A percentile compares a stretch with the other conserved stretches of the same genome.
These are phyloP conservation scores for Fusarium floridanum DNA, from an alignment of 2,329 filamentous ascomycete species.

Conservation along the genomic window DNA sequence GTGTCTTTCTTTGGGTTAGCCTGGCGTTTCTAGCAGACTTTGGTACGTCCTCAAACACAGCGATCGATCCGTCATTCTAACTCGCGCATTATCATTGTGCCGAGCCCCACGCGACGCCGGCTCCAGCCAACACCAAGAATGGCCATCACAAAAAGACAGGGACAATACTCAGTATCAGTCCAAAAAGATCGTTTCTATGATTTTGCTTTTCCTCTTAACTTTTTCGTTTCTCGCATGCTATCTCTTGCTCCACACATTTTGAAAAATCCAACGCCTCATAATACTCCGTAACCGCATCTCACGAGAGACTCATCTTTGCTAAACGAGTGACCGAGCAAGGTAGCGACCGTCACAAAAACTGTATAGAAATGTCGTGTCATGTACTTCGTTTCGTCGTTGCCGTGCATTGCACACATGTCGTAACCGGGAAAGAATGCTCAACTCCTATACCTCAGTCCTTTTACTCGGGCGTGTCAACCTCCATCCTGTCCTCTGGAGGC, in stretches of 20 bases:
- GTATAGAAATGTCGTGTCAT: slow-evolving; percentile 43
- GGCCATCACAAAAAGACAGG: neutral
- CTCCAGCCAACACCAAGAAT: neutral
- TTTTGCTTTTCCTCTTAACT: slow-evolving; percentile 16
- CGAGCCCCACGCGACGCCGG: slow-evolving; percentile 1
- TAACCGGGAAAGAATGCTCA: slow-evolving; percentile 33
- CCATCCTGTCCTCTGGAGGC: slow-evolving; percentile 45
- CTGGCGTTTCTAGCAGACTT: slow-evolving; percentile 32
- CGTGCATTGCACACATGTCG: slow-evolving; percentile 35
- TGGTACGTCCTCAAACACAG: slow-evolving; percentile 12
- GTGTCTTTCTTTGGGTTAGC: slow-evolving; percentile 46
- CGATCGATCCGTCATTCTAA: slow-evolving; percentile 3
- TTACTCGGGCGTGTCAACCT: slow-evolving; percentile 43
- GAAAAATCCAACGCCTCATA: slow-evolving; percentile 25
- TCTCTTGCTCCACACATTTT: slow-evolving; percentile 17
- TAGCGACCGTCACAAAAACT: slow-evolving; percentile 39
- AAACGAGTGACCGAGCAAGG: slow-evolving; percentile 41
- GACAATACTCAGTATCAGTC: neutral
- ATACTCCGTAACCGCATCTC: slow-evolving; percentile 24
- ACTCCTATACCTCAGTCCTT: slow-evolving; percentile 15
- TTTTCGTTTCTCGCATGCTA: slow-evolving; percentile 28
- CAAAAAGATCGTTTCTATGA: neutral
- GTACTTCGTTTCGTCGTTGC: slow-evolving; percentile 46
- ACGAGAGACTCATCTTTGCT: slow-evolving; percentile 23
- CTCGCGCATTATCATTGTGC: slow-evolving; percentile 36